Conservation (phyloP, 805 yeast genomes). For the Metschnikowia shivogae region DNA sequence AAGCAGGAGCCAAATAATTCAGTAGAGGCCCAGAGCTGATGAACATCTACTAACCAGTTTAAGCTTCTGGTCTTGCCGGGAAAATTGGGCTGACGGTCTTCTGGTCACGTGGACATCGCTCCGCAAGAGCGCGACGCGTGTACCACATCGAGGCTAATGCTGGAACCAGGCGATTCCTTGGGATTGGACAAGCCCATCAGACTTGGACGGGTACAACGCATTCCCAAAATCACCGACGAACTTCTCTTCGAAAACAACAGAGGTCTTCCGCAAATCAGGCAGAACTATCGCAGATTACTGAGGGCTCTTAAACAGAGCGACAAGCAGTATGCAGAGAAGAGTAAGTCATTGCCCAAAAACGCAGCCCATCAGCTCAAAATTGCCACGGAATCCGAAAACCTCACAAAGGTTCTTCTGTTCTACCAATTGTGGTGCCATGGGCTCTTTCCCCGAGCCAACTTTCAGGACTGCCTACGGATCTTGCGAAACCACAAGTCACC, state of each 20-base stretch:
- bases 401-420: slow-evolving; percentile 35
- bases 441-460: slow-evolving; percentile 19
- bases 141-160: slow-evolving; percentile 1
- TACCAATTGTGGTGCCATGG: slow-evolving; percentile 47
- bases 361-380: slow-evolving; percentile 20
- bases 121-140: slow-evolving; percentile 1
- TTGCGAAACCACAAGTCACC: slow-evolving; percentile 13
- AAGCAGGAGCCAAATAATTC: too few species aligned
- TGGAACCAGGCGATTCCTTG: slow-evolving; percentile 20
- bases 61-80: too few species aligned
- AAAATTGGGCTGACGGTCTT: too few species aligned
- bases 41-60: too few species aligned
- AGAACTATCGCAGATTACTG: slow-evolving; percentile 27
- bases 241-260: slow-evolving; percentile 30
- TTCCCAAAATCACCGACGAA: slow-evolving; percentile 38
- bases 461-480: slow-evolving; percentile 16
- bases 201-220: slow-evolving; percentile 26
- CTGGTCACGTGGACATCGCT: neutral
- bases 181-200: slow-evolving; percentile 37
- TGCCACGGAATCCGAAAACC: slow-evolving; percentile 33
- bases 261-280: slow-evolving; percentile 32
- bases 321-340: slow-evolving; percentile 12
- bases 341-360: slow-evolving; percentile 14
- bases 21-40: too few species aligned
- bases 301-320: slow-evolving; percentile 28